Percentiles rank a stretch among this genome's conserved stretches.
Conservation (phyloP, 371 early-diverging fungal genomes). For the Mortierella sp. region DNA sequence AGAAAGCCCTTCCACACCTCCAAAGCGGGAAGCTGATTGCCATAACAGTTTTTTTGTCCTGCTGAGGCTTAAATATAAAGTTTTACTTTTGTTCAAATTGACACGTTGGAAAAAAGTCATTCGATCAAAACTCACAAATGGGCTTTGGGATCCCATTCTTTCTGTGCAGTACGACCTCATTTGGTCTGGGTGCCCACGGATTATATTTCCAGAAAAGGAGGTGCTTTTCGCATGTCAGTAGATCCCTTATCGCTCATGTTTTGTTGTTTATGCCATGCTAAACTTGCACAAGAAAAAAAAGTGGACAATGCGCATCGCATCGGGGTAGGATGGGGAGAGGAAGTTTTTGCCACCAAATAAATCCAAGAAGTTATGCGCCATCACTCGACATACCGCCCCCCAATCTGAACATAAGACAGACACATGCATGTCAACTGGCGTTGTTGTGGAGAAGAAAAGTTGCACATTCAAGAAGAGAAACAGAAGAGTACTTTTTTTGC, state of each 20-base stretch:
- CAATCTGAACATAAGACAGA: too few relatives aligned
- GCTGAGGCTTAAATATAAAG: slow-evolving; percentile 3
- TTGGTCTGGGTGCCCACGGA: background rate
- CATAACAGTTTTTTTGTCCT: background rate
- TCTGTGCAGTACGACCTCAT: background rate
- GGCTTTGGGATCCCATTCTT: background rate
- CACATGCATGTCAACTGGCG: background rate
- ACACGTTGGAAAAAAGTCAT: background rate
- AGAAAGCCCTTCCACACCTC: background rate
- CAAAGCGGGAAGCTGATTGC: background rate
- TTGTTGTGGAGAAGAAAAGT: slow-evolving; percentile 1
- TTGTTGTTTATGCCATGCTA: background rate
- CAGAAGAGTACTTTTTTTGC: background rate
- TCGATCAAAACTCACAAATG: background rate
- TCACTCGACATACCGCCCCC: background rate
- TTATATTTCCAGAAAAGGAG: background rate
- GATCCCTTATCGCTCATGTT: background rate
- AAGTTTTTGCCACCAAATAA: background rate
- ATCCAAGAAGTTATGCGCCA: background rate
- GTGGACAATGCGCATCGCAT: slow-evolving; percentile 4
- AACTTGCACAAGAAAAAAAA: background rate
- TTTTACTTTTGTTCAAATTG: background rate
- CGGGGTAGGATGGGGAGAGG: background rate
- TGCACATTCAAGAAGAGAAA: background rate
- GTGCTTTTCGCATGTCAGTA: background rate